Evolutionary conservation across 2,329 filamentous ascomycete species (phyloP).

Genomic region (Penicillium sp.): DNA sequence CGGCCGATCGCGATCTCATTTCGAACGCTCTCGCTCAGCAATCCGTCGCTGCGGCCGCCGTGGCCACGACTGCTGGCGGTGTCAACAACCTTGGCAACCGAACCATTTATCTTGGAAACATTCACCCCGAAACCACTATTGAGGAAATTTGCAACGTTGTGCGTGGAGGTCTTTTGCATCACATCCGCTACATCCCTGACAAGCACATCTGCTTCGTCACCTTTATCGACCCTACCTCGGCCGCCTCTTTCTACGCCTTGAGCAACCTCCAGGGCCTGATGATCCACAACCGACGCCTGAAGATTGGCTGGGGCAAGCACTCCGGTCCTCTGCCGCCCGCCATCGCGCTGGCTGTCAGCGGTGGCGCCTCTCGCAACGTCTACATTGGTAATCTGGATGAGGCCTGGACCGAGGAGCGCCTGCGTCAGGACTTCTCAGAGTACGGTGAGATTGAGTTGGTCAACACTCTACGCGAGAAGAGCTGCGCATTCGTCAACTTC

Average conservation of each 20-base stretch:
- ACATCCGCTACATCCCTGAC: slow-evolving; percentile 98
- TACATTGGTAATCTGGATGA: slow-evolving; percentile 98
- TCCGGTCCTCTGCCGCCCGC: slow-evolving; percentile 92
- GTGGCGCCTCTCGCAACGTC: slow-evolving; percentile 95
- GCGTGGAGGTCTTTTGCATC: slow-evolving; percentile 87
- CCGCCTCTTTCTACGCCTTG: slow-evolving; percentile 93
- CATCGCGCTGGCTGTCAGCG: slow-evolving; percentile 91
- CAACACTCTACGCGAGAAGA: slow-evolving; percentile 95
- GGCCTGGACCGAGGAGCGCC: slow-evolving; percentile 91
- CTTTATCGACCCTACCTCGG: slow-evolving; percentile 96
- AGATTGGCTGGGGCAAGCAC: slow-evolving; percentile 99
- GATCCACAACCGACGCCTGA: slow-evolving; percentile 96
- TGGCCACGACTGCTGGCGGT: slow-evolving; percentile 91
- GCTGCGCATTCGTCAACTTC: slow-evolving; percentile 98
- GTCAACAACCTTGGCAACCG: slow-evolving; percentile 97
- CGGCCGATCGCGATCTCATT: slow-evolving; percentile 92
- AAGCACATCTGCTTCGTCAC: slow-evolving; percentile 99
- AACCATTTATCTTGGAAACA: slow-evolving; percentile 97
- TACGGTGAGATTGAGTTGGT: slow-evolving; percentile 97
- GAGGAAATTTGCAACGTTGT: slow-evolving; percentile 99
- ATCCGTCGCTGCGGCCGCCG: slow-evolving; percentile 91
- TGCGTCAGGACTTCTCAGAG: slow-evolving; percentile 94
- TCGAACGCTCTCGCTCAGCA: slow-evolving; percentile 95
- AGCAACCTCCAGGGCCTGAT: slow-evolving; percentile 97
- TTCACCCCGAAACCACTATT: slow-evolving; percentile 96